Evolutionary conservation across 106 monocot species (phyloP).

Genomic region (Dendrobium nobile): DNA sequence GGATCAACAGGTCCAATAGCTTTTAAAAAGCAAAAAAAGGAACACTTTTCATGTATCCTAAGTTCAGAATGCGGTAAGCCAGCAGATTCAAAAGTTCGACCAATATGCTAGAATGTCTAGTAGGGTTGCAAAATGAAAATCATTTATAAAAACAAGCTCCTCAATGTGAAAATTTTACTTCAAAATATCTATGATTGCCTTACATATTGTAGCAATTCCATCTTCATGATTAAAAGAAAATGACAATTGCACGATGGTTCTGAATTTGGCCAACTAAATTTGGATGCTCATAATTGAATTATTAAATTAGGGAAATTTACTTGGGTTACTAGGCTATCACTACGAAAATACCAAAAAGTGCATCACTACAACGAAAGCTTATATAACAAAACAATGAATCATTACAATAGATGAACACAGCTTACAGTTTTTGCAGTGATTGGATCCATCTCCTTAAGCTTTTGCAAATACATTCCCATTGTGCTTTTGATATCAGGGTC

Average conservation of each 20-base stretch:
- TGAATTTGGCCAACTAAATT: neutral
- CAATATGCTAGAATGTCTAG: neutral
- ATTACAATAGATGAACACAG: neutral
- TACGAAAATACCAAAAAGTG: neutral
- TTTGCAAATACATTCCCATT: constrained; percentile 39
- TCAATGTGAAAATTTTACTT: neutral
- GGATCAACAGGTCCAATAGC: no score
- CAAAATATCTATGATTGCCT: no score
- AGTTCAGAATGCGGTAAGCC: neutral
- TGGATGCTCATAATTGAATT: neutral
- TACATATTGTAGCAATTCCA: neutral
- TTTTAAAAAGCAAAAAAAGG: no score
- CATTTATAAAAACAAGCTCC: neutral
- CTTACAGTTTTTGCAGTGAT: constrained; percentile 51
- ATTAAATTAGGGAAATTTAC: neutral
- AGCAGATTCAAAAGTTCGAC: neutral
- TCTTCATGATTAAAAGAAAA: neutral
- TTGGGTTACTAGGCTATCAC: neutral
- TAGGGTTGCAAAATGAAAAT: neutral
- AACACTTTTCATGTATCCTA: no score
- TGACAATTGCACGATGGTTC: neutral
- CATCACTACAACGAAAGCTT: neutral
- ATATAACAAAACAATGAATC: neutral
- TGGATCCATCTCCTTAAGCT: constrained; percentile 58
- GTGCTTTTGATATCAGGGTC: constrained; percentile 42